Evolutionary conservation across 371 early-diverging fungal species (phyloP), one percentile per base, ranked within the genome.

Genomic region (Apophysomyces sp.): DNA sequence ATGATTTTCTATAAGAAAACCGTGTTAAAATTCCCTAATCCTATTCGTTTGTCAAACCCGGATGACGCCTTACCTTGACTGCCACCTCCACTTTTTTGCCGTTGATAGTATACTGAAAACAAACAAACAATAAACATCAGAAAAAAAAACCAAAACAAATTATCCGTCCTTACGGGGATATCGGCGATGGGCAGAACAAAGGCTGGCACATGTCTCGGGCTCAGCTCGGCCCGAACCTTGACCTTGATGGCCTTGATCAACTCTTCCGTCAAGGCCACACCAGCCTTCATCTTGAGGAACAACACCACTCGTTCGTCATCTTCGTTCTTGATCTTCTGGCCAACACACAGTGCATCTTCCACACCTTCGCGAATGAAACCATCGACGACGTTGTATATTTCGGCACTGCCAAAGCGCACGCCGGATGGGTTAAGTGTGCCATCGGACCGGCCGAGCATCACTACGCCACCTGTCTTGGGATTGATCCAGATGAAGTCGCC

Each of bases 81-180:
- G 96, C 97, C 13, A 98, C 89, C 73, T 98, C 98, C 2, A 97
- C 95, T 78, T 97, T 98, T 70, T 98, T 98, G 56, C 98, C 98
- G 59, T 95, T 97, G 68, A 92, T 82, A 0, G 98, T 98, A 73
- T 98, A 92, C 86, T 87, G 57, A 56, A 61, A 39, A 58, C 52
- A 55, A 53, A 30, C 18, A n/a, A 12, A 41, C 13, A n/a, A 21
- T 44, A 13, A 49, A 44, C 16, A 24, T 16, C 13, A 26, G 6
- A 27, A 40, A 41, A 31, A 34, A 58, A 13, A 24, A 39, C 21
- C 26, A 57, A 8, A 11, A 55, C 15, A 36, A 26, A 15, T 4
- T 8, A 28, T 11, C 26, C 13, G 40, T 58, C 29, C 78, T 73
- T 85, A 88, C 88, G 27, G 98, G 98, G 72, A 98, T 96, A 60